phyloP scores from a whole-genome alignment of 2,329 filamentous ascomycete species.

The Neoascochyta sp. region DNA sequence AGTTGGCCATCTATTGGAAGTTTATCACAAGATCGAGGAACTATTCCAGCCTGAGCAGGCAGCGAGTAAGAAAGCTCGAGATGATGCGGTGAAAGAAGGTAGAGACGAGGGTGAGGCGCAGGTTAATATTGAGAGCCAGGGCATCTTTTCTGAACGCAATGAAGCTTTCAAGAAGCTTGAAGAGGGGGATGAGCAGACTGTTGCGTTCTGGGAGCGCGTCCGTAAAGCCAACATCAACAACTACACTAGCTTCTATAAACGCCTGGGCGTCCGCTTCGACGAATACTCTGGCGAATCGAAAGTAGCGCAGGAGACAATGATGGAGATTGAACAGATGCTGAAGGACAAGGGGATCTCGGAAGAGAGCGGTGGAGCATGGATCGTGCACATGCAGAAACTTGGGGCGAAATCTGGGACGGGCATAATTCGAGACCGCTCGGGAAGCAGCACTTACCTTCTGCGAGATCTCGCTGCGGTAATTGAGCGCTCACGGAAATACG shows the following conservation, averaged over 20 bases:
- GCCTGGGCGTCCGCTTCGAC: conserved; percentile 69
- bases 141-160: conserved; percentile 32
- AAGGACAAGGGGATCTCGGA: conserved; percentile 62
- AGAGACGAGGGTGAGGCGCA: conserved; percentile 39
- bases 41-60: conserved; percentile 57
- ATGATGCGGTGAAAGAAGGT: conserved; percentile 51
- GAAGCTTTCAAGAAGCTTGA: conserved; percentile 69
- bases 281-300: conserved; percentile 71
- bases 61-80: conserved; percentile 53
- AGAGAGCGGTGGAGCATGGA: conserved; percentile 67
- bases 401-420: conserved; percentile 68
- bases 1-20: conserved; percentile 66
- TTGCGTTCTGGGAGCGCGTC: conserved; percentile 63
- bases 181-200: conserved; percentile 59
- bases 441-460: conserved; percentile 73
- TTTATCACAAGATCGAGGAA: conserved; percentile 64
- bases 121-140: conserved; percentile 27
- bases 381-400: conserved; percentile 69
- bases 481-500: conserved; percentile 57
- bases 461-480: conserved; percentile 73
- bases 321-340: conserved; percentile 58
- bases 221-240: conserved; percentile 63
- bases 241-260: conserved; percentile 65
- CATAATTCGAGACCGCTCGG: conserved; percentile 69
- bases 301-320: conserved; percentile 65